Evolutionary conservation across 371 early-diverging fungal genomes (phyloP).

Genomic region (Globomyces sp.): DNA sequence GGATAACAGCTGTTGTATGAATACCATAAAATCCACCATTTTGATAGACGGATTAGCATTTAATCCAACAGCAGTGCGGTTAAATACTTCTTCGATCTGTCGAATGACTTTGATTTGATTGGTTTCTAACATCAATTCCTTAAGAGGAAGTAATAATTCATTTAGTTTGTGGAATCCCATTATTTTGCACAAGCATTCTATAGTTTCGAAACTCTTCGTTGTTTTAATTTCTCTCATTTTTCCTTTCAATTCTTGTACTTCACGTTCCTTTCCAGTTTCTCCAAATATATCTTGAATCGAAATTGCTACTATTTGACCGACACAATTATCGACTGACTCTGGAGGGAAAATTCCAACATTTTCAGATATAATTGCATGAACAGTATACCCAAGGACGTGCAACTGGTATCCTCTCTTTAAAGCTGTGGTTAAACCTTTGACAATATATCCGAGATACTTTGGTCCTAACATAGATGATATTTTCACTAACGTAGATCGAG

Average conservation of each 20-base stretch:
- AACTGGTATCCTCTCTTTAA: constrained; percentile 84
- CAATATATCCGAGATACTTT: constrained; percentile 76
- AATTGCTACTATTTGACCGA: constrained; percentile 66
- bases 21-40: constrained; percentile 66
- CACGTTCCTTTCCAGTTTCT: constrained; percentile 80
- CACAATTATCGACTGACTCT: constrained; percentile 79
- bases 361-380: constrained; percentile 73
- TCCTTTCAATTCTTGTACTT: constrained; percentile 80
- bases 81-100: constrained; percentile 78
- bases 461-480: constrained; percentile 83
- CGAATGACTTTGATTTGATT: constrained; percentile 68
- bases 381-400: constrained; percentile 90
- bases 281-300: constrained; percentile 91
- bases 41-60: constrained; percentile 71
- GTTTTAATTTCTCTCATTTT: constrained; percentile 88
- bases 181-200: constrained; percentile 71
- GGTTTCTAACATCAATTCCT: constrained; percentile 82
- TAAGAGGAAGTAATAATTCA: constrained; percentile 73
- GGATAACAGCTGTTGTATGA: constrained; percentile 76
- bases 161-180: constrained; percentile 65
- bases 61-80: constrained; percentile 72
- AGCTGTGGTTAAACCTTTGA: constrained; percentile 78
- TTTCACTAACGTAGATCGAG: constrained; percentile 82
- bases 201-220: constrained; percentile 75
- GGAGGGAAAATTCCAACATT: constrained; percentile 49